Evolutionary conservation across 345 rosid genomes (phyloP).

Genomic region (Eutrema japonicum): DNA sequence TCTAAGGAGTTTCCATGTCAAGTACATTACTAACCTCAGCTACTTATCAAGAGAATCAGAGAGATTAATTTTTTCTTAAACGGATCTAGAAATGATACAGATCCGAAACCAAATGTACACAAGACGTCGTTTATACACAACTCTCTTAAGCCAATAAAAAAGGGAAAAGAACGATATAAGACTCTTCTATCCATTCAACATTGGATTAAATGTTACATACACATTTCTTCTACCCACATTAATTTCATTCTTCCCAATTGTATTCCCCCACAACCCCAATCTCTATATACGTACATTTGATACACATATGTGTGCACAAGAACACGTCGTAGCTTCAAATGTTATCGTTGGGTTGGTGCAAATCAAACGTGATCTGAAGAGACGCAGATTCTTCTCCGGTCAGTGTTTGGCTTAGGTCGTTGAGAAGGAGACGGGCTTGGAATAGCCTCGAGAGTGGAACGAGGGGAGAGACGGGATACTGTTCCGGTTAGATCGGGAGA

Average conservation of each 20-base stretch:
- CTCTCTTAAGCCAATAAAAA: constrained; percentile 8
- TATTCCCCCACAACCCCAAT: constrained; percentile 2
- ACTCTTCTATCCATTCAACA: constrained; percentile 38
- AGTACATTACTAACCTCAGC: neutral
- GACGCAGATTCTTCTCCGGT: constrained; percentile 28
- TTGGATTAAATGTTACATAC: constrained; percentile 25
- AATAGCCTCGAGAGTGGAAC: constrained; percentile 58
- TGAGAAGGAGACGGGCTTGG: constrained; percentile 54
- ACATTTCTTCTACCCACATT: constrained; percentile 23
- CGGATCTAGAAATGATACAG: constrained; percentile 23
- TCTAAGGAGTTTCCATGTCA: neutral
- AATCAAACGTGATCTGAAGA: constrained; percentile 33
- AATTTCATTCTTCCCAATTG: constrained; percentile 7
- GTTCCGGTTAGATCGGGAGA: constrained; percentile 48
- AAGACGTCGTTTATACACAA: constrained; percentile 34
- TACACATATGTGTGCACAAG: constrained; percentile 8
- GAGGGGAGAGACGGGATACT: constrained; percentile 49
- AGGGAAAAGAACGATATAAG: constrained; percentile 9
- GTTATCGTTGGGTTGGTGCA: constrained; percentile 9
- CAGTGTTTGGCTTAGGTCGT: constrained; percentile 35
- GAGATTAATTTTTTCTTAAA: neutral
- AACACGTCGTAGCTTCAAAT: constrained; percentile 5
- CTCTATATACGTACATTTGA: constrained; percentile 16
- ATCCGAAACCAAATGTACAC: constrained; percentile 29
- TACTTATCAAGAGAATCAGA: constrained; percentile 20